These are phyloP conservation scores for Chalciporus pseudorubinellus DNA, from an alignment of 768 basidiomycete genomes.

Conservation along the genomic window DNA sequence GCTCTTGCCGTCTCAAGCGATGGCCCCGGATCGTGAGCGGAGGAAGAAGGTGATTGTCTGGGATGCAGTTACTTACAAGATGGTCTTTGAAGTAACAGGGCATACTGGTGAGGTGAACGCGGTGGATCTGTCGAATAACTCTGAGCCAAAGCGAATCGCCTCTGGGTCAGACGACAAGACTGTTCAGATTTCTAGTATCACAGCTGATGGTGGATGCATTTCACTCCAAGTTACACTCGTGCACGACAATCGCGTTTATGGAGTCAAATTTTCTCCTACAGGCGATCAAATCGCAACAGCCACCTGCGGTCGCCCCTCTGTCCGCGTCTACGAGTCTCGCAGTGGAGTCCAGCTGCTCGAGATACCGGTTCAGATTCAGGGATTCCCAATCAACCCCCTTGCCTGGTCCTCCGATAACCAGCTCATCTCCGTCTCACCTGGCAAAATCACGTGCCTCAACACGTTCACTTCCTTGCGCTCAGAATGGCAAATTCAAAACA, in stretches of 20 bases:
- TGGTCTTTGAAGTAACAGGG: background rate
- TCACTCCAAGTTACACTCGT: background rate
- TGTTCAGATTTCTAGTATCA: slow-evolving; percentile 3
- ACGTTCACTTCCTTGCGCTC: no score
- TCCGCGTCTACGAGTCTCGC: slow-evolving; percentile 4
- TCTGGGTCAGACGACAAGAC: slow-evolving; percentile 11
- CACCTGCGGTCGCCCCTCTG: background rate
- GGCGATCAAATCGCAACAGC: background rate
- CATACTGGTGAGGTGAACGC: background rate
- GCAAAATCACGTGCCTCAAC: no score
- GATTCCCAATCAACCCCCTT: no score
- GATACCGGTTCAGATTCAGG: no score
- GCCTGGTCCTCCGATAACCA: no score
- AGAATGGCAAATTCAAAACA: no score
- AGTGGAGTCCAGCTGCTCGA: background rate
- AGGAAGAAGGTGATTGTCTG: slow-evolving; percentile 1
- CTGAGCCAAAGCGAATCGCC: slow-evolving; percentile 4
- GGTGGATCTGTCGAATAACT: slow-evolving; percentile 8
- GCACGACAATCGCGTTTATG: background rate
- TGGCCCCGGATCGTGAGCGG: slow-evolving; percentile 6
- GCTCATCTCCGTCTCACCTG: no score
- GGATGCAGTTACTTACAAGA: slow-evolving; percentile 5
- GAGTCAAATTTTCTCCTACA: slow-evolving; percentile 6
- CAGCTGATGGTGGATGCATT: background rate
- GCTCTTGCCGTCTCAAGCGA: slow-evolving; percentile 3